Percentiles rank a stretch among this genome's conserved stretches.
These are phyloP conservation scores for Hyaloscypha variabilis DNA, from an alignment of 495 filamentous ascomycete species.

Conservation along the genomic window DNA sequence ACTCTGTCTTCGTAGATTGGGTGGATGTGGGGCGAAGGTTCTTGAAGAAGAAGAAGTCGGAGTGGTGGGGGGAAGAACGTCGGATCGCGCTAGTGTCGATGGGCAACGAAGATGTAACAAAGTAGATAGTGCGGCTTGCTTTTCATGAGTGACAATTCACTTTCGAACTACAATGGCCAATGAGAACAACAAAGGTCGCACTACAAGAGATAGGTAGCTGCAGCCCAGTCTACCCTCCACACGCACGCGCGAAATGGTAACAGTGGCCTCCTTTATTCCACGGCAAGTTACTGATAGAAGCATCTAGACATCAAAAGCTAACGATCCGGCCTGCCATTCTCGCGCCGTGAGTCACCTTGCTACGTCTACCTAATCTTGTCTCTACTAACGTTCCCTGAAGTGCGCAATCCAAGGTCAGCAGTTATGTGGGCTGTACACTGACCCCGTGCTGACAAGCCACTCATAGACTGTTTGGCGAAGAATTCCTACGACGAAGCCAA, in stretches of 20 bases:
- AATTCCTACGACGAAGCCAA: slow-evolving; percentile 87
- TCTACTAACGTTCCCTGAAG: slow-evolving; percentile 38
- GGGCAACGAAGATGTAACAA: neutral
- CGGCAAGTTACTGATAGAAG: slow-evolving; percentile 4
- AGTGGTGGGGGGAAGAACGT: slow-evolving; percentile 6
- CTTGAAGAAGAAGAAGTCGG: slow-evolving; percentile 22
- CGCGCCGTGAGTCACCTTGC: slow-evolving; percentile 68
- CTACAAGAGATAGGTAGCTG: neutral
- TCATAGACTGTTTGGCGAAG: slow-evolving; percentile 76
- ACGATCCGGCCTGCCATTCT: slow-evolving; percentile 67
- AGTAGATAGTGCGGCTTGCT: neutral
- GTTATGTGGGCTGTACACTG: neutral
- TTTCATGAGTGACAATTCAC: neutral
- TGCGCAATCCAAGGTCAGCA: slow-evolving; percentile 86
- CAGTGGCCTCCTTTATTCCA: neutral
- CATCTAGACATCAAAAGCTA: slow-evolving; percentile 22
- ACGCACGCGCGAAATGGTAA: neutral
- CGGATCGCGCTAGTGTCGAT: neutral
- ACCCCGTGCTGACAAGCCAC: slow-evolving; percentile 4
- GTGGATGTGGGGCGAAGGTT: slow-evolving; percentile 14
- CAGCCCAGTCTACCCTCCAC: neutral
- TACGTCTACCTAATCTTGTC: neutral
- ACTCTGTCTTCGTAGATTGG: neutral
- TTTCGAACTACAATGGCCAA: neutral
- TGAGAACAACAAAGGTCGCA: neutral